Evolutionary conservation across 805 yeast species (phyloP).

Genomic region (Metschnikowia lunata): DNA sequence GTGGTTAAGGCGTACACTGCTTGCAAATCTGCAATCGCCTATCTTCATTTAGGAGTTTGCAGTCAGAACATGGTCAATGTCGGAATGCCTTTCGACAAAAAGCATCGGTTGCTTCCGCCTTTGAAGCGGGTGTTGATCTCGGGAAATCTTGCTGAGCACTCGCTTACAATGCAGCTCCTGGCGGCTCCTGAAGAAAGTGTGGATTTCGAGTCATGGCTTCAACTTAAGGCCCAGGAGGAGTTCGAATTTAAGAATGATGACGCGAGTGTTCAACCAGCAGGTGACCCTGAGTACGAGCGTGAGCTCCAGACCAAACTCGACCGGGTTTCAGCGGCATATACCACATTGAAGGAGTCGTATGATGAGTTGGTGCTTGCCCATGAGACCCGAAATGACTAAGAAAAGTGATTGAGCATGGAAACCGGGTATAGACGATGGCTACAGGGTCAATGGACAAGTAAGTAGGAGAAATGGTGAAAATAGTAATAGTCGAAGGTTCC

Average conservation of each 20-base stretch:
- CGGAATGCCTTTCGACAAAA: conserved; percentile 26
- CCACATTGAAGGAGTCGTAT: conserved; percentile 53
- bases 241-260: conserved; percentile 32
- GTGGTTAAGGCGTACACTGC: conserved; percentile 52
- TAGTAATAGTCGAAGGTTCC: no score
- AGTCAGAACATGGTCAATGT: conserved; percentile 18
- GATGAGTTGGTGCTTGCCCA: conserved; percentile 43
- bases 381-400: not conserved
- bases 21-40: conserved; percentile 33
- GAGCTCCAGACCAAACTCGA: conserved; percentile 44
- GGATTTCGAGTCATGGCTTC: conserved; percentile 48
- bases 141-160: conserved; percentile 36
- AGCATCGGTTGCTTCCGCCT: conserved; percentile 50
- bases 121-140: conserved; percentile 58
- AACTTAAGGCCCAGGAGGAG: conserved; percentile 48
- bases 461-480: no score
- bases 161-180: conserved; percentile 38
- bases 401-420: not conserved
- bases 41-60: conserved; percentile 20
- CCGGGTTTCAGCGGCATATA: conserved; percentile 54
- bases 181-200: conserved; percentile 20
- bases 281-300: conserved; percentile 2
- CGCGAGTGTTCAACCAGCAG: conserved; percentile 1
- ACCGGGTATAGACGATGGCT: no score
- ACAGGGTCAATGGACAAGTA: no score